phyloP scores from a whole-genome alignment of 2,329 filamentous ascomycete genomes.

The Chaetomium strumarium region DNA sequence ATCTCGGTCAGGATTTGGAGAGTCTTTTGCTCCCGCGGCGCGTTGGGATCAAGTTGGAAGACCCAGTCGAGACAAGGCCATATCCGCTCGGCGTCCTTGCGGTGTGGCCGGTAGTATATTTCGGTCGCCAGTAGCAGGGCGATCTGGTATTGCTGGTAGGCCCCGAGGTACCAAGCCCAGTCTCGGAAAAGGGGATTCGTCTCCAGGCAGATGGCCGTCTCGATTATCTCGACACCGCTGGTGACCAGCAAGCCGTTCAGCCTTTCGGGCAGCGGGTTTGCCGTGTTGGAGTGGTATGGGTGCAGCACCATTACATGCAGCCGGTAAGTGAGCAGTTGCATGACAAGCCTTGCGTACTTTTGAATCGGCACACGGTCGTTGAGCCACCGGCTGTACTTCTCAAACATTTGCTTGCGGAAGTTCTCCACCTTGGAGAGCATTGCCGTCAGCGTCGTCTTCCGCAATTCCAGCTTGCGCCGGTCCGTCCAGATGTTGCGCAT shows the following conservation, averaged over 20 bases:
- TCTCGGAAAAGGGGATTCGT: slow-evolving; percentile 40
- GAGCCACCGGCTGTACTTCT: slow-evolving; percentile 60
- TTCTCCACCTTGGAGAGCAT: slow-evolving; percentile 63
- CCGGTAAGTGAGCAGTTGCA: slow-evolving; percentile 57
- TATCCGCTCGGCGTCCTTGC: slow-evolving; percentile 57
- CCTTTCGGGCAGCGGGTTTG: slow-evolving; percentile 51
- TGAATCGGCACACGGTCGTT: slow-evolving; percentile 56
- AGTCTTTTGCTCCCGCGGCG: slow-evolving; percentile 52
- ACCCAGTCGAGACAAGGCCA: slow-evolving; percentile 69
- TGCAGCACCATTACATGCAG: slow-evolving; percentile 64
- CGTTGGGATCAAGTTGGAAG: slow-evolving; percentile 53
- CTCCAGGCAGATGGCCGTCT: slow-evolving; percentile 43
- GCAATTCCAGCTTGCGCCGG: slow-evolving; percentile 56
- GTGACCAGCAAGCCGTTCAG: slow-evolving; percentile 58
- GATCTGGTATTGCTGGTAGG: slow-evolving; percentile 67
- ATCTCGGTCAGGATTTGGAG: slow-evolving; percentile 57
- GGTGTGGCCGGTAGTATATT: slow-evolving; percentile 52
- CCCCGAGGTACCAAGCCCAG: slow-evolving; percentile 67
- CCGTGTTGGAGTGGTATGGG: slow-evolving; percentile 52
- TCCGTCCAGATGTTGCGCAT: slow-evolving; percentile 66
- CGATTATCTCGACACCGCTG: slow-evolving; percentile 49
- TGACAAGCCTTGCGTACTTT: slow-evolving; percentile 56
- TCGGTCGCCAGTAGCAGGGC: slow-evolving; percentile 65
- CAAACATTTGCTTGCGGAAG: slow-evolving; percentile 58
- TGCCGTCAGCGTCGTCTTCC: slow-evolving; percentile 55